phyloP scores from a whole-genome alignment of 495 filamentous ascomycete species.

The Rusavskia elegans region DNA sequence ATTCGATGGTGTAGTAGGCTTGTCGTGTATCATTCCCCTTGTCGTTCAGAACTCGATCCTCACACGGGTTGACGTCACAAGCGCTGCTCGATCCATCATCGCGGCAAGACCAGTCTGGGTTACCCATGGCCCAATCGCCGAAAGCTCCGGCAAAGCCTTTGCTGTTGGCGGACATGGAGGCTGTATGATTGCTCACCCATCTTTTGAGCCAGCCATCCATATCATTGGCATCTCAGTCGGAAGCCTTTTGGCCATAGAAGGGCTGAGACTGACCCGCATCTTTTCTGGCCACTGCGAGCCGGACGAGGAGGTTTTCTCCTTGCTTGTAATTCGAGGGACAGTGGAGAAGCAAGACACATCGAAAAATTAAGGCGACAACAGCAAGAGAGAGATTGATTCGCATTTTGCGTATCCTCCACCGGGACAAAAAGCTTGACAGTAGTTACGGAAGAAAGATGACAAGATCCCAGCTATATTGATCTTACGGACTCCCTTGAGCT shows the following conservation, averaged over 20 bases:
- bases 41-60: conserved; percentile 11
- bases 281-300: not conserved
- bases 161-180: conserved; percentile 4
- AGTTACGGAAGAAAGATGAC: too few species aligned
- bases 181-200: conserved; percentile 11
- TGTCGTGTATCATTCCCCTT: conserved; percentile 9
- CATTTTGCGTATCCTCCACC: not conserved
- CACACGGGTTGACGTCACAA: conserved; percentile 15
- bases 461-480: too few species aligned
- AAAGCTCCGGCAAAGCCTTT: conserved; percentile 6
- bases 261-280: conserved; percentile 14
- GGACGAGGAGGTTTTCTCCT: not conserved
- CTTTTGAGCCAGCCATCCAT: conserved; percentile 14
- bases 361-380: not conserved
- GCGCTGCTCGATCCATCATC: conserved; percentile 13
- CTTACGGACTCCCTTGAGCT: too few species aligned
- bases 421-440: too few species aligned
- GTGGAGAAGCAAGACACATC: not conserved
- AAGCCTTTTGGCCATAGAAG: conserved; percentile 11
- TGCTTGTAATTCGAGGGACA: not conserved
- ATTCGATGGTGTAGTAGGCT: conserved; percentile 16
- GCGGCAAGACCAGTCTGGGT: conserved; percentile 15
- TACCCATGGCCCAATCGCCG: conserved; percentile 15
- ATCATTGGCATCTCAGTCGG: conserved; percentile 12
- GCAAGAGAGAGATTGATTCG: not conserved